Conservation (phyloP, 768 basidiomycete genomes). For the Mycena pura region DNA sequence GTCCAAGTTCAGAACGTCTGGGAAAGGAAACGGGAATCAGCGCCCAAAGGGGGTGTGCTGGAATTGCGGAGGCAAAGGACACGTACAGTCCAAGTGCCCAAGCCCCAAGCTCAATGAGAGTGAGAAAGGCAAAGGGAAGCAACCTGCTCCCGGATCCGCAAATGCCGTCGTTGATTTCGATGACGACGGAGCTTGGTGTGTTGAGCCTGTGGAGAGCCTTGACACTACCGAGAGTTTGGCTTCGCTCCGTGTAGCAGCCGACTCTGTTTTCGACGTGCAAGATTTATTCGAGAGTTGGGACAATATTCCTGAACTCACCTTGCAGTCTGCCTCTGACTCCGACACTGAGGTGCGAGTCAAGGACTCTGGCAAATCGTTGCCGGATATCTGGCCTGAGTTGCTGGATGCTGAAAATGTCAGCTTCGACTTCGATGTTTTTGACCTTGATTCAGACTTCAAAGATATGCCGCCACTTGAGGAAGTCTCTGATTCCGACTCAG, state of each 20-base stretch:
- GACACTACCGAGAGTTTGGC: background rate
- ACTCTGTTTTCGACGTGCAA: background rate
- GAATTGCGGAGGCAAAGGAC: conserved; percentile 37
- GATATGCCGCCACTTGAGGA: no score
- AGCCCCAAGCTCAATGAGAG: conserved; percentile 16
- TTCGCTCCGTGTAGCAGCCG: background rate
- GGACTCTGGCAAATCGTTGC: background rate
- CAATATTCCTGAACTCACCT: background rate
- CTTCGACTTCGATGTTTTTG: background rate
- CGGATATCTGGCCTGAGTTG: background rate
- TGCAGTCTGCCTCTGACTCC: background rate
- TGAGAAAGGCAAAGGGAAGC: conserved; percentile 17
- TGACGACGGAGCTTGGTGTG: conserved; percentile 22
- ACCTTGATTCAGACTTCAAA: background rate
- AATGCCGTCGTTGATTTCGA: conserved; percentile 19
- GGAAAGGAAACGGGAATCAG: conserved; percentile 1
- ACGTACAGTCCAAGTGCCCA: conserved; percentile 33
- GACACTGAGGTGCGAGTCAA: background rate
- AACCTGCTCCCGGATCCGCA: no score
- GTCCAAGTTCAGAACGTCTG: background rate
- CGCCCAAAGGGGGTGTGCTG: conserved; percentile 30
- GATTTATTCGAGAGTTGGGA: background rate
- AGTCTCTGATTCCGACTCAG: no score
- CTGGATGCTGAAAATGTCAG: background rate
- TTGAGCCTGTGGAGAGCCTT: background rate